Evolutionary conservation across 768 basidiomycete genomes (phyloP).

Genomic region (Hygrocybe punicea): DNA sequence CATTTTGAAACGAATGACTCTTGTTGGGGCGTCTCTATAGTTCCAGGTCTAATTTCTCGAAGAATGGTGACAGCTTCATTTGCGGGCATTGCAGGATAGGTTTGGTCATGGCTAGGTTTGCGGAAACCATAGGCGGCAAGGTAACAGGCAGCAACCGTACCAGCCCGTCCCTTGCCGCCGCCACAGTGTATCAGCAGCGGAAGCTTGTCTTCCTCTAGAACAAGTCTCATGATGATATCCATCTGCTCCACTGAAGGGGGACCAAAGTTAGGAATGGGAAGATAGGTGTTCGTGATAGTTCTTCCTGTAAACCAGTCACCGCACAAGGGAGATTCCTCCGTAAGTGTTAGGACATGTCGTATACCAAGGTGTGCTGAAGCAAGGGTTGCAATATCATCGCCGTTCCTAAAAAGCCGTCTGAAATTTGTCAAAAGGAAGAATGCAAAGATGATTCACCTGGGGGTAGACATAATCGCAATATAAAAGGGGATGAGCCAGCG

Average conservation of each 20-base stretch:
- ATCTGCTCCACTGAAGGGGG: conserved; percentile 60
- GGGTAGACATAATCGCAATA: conserved; percentile 60
- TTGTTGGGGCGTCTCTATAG: conserved; percentile 55
- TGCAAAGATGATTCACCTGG: conserved; percentile 15
- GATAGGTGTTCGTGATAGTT: conserved; percentile 49
- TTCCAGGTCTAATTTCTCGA: conserved; percentile 52
- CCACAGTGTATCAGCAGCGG: conserved; percentile 59
- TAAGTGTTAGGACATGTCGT: conserved; percentile 56
- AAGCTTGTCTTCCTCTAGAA: conserved; percentile 43
- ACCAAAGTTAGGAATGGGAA: conserved; percentile 51
- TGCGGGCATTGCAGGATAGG: conserved; percentile 48
- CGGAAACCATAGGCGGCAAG: conserved; percentile 55
- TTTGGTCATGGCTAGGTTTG: conserved; percentile 37
- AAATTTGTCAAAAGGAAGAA: not conserved
- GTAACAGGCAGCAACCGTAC: conserved; percentile 60
- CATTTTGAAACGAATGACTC: conserved; percentile 57
- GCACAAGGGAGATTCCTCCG: conserved; percentile 52
- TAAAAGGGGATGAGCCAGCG: conserved; percentile 60
- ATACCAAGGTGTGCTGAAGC: conserved; percentile 49
- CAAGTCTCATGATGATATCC: conserved; percentile 50
- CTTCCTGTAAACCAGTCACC: conserved; percentile 46
- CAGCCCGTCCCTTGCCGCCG: conserved; percentile 57
- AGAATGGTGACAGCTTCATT: conserved; percentile 46
- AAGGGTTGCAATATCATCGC: conserved; percentile 48
- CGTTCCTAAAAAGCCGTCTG: conserved; percentile 23